Percentiles rank a stretch among this genome's conserved stretches.
These are phyloP conservation scores for Leptosphaerulina australis DNA, from an alignment of 2,329 filamentous ascomycete species.

Conservation along the genomic window DNA sequence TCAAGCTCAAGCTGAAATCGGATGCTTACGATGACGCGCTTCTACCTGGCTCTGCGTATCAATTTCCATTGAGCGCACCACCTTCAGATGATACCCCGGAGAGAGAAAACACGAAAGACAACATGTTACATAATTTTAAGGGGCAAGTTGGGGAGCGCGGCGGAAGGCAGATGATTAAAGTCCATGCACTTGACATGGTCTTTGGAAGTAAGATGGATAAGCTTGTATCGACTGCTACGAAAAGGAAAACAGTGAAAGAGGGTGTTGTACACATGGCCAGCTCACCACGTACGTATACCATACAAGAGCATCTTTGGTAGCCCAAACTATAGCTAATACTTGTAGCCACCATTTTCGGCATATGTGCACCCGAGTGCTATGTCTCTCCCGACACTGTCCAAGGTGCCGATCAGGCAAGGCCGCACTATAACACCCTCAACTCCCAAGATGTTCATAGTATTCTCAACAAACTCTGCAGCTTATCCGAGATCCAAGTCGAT, in stretches of 20 bases:
- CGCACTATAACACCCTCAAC: background rate
- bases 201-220: slow-evolving; percentile 14
- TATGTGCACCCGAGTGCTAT: background rate
- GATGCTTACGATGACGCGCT: background rate
- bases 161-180: background rate
- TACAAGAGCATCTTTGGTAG: background rate
- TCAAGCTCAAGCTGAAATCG: background rate
- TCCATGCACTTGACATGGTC: slow-evolving; percentile 1
- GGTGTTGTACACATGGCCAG: background rate
- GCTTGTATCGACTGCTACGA: slow-evolving; percentile 2
- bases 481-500: slow-evolving; percentile 16
- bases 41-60: background rate
- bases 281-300: slow-evolving; percentile 1
- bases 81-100: background rate
- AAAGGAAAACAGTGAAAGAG: background rate
- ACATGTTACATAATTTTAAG: too few species aligned
- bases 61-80: slow-evolving; percentile 3
- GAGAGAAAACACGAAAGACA: background rate
- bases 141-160: background rate
- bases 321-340: background rate
- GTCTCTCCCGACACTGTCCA: background rate
- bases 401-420: background rate
- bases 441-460: slow-evolving; percentile 7
- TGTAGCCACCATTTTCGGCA: background rate
- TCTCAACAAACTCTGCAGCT: slow-evolving; percentile 5